Evolutionary conservation across 768 basidiomycete species (phyloP), one percentile per base, ranked within the genome.

Genomic region (Coprinopsis sp.): DNA sequence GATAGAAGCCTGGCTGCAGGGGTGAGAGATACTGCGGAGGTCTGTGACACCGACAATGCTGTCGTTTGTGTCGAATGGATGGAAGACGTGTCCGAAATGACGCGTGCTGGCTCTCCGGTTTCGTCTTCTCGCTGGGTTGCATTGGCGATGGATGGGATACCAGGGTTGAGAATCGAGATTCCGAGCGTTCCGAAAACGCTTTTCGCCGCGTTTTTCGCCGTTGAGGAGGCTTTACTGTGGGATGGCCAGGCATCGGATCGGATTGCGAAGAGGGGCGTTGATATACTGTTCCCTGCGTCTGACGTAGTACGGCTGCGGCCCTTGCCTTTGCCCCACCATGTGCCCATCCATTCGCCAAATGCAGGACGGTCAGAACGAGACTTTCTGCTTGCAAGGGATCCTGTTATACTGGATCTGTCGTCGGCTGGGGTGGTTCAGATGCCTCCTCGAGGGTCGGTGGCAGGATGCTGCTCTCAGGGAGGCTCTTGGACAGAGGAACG

Each of bases 271-370:
- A 5, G 34, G 50, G 4, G 58, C 50, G 23, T n/a, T n/a, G n/a
- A n/a, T n/a, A n/a, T 46, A 36, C 21, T 47, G 49, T 23, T 49
- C 47, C 54, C 27, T 57, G 51, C 54, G 30, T 55, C 48, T 13
- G 53, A 49, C 44, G 39, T 18, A 27, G 46, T 46, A 22, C 60
- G 55, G 53, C 59, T 30, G 23, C 64, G 61, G 14, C 62, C 44
- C 37, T 63, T 77, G 27, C 77, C 72, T 58, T 81, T 82, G 14
- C 66, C 70, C 73, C 85, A 82, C 81, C 79, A 86, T 0, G 77
- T 79, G 0, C 87, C 85, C 73, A 89, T 78, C 87, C 87, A 90
- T 38, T 84, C 82, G 16, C 82, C 79, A 37, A 87, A 69, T 0
- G 70, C 64, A 12, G 78, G 72, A 12, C 77, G 76, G 37, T 86